Conservation (phyloP, 257 asterid species). For the Striga asiatica region DNA sequence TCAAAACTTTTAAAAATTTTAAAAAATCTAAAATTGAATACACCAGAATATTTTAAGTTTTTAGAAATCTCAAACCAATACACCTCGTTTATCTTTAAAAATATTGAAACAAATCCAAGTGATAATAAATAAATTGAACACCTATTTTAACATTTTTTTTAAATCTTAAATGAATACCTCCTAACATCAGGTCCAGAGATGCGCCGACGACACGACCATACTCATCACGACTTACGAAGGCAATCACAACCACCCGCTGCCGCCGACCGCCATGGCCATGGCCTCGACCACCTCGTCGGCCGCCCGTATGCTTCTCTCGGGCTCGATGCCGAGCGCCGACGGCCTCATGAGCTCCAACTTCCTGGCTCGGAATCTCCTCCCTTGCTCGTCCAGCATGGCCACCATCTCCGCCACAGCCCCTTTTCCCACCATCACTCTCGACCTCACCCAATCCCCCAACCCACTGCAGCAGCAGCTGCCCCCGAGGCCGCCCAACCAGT, state of each 20-base stretch:
- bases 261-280: slow-evolving; percentile 98
- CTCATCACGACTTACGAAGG: slow-evolving; percentile 89
- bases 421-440: slow-evolving; percentile 83
- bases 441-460: slow-evolving; percentile 75
- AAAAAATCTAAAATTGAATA: too few relatives aligned
- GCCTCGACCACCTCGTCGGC: slow-evolving; percentile 95
- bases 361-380: slow-evolving; percentile 70
- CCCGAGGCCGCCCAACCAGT: slow-evolving; percentile 37
- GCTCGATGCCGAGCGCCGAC: slow-evolving; percentile 83
- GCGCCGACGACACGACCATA: slow-evolving; percentile 65
- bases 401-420: slow-evolving; percentile 95
- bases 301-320: slow-evolving; percentile 79
- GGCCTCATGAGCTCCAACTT: slow-evolving; percentile 69
- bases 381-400: slow-evolving; percentile 85
- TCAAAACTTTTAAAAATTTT: too few relatives aligned
- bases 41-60: too few relatives aligned
- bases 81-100: too few relatives aligned
- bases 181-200: slow-evolving; percentile 66
- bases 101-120: too few relatives aligned
- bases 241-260: slow-evolving; percentile 85
- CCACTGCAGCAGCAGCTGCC: slow-evolving; percentile 42
- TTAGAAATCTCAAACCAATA: too few relatives aligned
- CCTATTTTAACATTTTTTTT: too few relatives aligned
- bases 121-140: too few relatives aligned
- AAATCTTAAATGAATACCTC: background rate